A percentile compares a stretch with the other conserved stretches of the same genome.
These are phyloP conservation scores for Fusarium dlaminii DNA, from an alignment of 2,329 filamentous ascomycete species.

Conservation along the genomic window DNA sequence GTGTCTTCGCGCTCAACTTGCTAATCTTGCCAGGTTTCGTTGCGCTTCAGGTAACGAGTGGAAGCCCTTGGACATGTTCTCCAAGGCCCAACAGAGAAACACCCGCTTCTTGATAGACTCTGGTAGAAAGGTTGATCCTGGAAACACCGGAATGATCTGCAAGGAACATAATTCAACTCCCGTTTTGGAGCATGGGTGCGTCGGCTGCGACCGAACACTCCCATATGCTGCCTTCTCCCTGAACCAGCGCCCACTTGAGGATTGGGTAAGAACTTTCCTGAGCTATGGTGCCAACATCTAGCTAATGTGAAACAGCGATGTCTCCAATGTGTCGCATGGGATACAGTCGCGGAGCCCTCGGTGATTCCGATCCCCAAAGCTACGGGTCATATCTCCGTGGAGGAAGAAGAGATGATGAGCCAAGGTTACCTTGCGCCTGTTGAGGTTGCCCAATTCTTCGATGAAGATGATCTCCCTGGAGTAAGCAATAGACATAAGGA, in stretches of 20 bases:
- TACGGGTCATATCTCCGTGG: constrained; percentile 47
- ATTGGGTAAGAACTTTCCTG: constrained; percentile 41
- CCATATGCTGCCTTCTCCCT: constrained; percentile 43
- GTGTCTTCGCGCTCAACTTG: not conserved
- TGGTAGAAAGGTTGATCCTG: not conserved
- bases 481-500: constrained; percentile 10
- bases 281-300: not conserved
- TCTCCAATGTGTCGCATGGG: constrained; percentile 49
- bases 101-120: constrained; percentile 24
- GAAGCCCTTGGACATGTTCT: constrained; percentile 47
- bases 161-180: constrained; percentile 44
- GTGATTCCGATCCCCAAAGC: constrained; percentile 44
- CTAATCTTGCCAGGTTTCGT: constrained; percentile 41
- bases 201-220: constrained; percentile 44
- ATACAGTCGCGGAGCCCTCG: constrained; percentile 46
- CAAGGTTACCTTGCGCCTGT: constrained; percentile 16
- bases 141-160: constrained; percentile 50
- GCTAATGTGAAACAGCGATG: constrained; percentile 45
- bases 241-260: constrained; percentile 40
- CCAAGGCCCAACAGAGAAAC: constrained; percentile 42
- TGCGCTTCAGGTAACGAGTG: constrained; percentile 52
- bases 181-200: constrained; percentile 44
- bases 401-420: constrained; percentile 37
- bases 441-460: constrained; percentile 42
- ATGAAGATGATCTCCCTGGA: constrained; percentile 23